Evolutionary conservation across 2,329 filamentous ascomycete genomes (phyloP).

Genomic region (Coniosporium tulheliwenetii): DNA sequence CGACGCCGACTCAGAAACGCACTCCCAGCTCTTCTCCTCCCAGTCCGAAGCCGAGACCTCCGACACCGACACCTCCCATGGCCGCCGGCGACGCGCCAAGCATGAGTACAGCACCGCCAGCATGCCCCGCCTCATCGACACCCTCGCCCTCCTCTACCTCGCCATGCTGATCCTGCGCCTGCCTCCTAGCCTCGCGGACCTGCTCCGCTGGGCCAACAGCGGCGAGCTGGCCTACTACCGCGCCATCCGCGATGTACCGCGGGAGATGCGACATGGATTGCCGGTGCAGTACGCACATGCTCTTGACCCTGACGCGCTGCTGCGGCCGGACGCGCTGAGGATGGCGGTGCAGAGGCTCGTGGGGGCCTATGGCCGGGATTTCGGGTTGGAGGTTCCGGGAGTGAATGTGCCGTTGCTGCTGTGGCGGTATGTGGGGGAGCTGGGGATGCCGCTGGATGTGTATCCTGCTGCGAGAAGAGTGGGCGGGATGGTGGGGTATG

Average conservation of each 20-base stretch:
- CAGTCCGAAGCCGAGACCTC: conserved; percentile 25
- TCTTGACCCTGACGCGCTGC: conserved; percentile 36
- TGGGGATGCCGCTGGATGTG: conserved; percentile 61
- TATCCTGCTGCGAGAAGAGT: conserved; percentile 45
- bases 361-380: conserved; percentile 49
- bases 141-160: conserved; percentile 65
- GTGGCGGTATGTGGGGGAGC: conserved; percentile 51
- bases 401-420: conserved; percentile 56
- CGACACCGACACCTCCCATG: conserved; percentile 24
- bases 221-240: conserved; percentile 58
- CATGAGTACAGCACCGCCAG: conserved; percentile 11
- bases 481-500: conserved; percentile 26
- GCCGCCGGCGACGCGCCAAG: conserved; percentile 7
- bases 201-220: conserved; percentile 49
- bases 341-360: conserved; percentile 44
- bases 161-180: conserved; percentile 60
- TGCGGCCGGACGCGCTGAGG: conserved; percentile 45
- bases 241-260: conserved; percentile 42
- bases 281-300: conserved; percentile 43
- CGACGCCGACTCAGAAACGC: conserved; percentile 17
- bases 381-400: conserved; percentile 54
- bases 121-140: conserved; percentile 54
- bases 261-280: conserved; percentile 49
- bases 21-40: conserved; percentile 31
- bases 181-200: conserved; percentile 59